Percentiles rank a stretch among this genome's conserved stretches.
phyloP scores from a whole-genome alignment of 257 asterid genomes.

The Craterostigma plantagineum region DNA sequence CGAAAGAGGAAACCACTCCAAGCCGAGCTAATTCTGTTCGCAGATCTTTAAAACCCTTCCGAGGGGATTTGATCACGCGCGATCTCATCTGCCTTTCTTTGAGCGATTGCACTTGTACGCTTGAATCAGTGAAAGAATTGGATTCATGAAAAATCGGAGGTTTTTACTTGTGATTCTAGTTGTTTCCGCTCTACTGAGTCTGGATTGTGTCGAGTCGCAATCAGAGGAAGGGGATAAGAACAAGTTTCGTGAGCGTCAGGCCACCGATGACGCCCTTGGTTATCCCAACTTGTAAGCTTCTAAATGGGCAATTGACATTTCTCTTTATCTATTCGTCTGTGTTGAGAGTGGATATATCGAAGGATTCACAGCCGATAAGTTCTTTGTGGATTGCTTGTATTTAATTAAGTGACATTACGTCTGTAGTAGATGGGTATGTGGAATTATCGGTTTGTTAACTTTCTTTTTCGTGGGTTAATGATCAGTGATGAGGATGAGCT shows the following conservation, averaged over 20 bases:
- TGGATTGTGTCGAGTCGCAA: constrained; percentile 37
- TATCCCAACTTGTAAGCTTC: constrained; percentile 68
- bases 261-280: constrained; percentile 79
- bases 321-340: background rate
- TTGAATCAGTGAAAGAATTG: constrained; percentile 8
- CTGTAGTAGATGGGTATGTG: background rate
- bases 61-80: too few relatives aligned
- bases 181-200: constrained; percentile 19
- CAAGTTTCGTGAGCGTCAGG: constrained; percentile 89
- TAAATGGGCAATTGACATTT: background rate
- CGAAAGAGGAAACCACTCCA: too few relatives aligned
- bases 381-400: background rate
- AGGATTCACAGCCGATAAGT: background rate
- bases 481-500: constrained; percentile 75
- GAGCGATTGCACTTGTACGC: background rate
- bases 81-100: too few relatives aligned
- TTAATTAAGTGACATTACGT: background rate
- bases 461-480: constrained; percentile 10
- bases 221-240: constrained; percentile 50
- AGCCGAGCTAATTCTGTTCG: too few relatives aligned
- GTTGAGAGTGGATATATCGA: background rate
- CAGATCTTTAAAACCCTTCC: too few relatives aligned
- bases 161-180: constrained; percentile 28
- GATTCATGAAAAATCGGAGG: constrained; percentile 57
- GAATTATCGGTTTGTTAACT: background rate